Percentiles rank a stretch among this genome's conserved stretches.
phyloP scores from a whole-genome alignment of 306 rosid species.

The barrel medic (Medicago truncatula) region MtrunA17r5.0-ANR NC_053044.1:1170501-1171000 shows the following conservation, averaged over 20 bases:
- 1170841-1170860: slow-evolving; percentile 44
- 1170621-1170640: not conserved
- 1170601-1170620: slow-evolving; percentile 29
- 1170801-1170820: slow-evolving; percentile 87
- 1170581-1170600: slow-evolving; percentile 38
- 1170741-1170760: slow-evolving; percentile 78
- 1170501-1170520: slow-evolving; percentile 15
- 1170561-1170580: not conserved
- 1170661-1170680: slow-evolving; percentile 88
- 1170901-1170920: no score
- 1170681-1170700: slow-evolving; percentile 93
- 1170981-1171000: not conserved
- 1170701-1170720: slow-evolving; percentile 97
- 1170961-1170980: not conserved
- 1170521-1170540: not conserved
- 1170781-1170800: slow-evolving; percentile 86
- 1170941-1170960: not conserved
- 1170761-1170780: slow-evolving; percentile 84
- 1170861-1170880: not conserved
- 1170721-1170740: slow-evolving; percentile 85
- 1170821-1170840: slow-evolving; percentile 92
- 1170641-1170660: slow-evolving; percentile 48
- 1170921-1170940: not conserved
- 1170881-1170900: not conserved
- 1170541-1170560: not conserved